These are phyloP conservation scores for Gypsophila paniculata DNA, from an alignment of 179 eudicot genomes.

Conservation along the genomic window DNA sequence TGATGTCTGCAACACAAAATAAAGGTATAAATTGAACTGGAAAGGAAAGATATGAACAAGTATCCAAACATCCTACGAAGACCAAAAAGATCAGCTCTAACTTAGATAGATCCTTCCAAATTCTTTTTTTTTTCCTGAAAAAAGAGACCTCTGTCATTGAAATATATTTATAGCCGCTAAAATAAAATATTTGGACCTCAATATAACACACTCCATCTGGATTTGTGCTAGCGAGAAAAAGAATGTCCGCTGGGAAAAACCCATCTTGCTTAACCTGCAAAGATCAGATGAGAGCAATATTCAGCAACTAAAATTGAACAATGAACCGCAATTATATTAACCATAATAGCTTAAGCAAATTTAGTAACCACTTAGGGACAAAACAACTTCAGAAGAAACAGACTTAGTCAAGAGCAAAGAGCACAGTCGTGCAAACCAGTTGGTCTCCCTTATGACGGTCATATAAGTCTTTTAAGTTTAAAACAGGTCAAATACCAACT, in stretches of 20 bases:
- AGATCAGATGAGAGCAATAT: constrained; percentile 9
- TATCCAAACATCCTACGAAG: neutral
- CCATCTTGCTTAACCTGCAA: constrained; percentile 89
- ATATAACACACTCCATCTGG: constrained; percentile 94
- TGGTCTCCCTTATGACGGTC: too few relatives aligned
- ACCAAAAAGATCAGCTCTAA: neutral
- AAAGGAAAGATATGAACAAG: constrained; percentile 4
- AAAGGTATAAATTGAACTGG: constrained; percentile 10
- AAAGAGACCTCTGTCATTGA: neutral
- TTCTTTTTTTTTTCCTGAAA: neutral
- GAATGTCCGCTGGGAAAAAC: constrained; percentile 90
- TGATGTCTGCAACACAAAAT: constrained; percentile 59
- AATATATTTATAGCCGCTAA: neutral
- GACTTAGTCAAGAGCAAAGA: constrained; percentile 1
- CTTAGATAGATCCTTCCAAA: constrained; percentile 1
- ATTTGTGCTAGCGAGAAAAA: constrained; percentile 89
- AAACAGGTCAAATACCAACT: too few relatives aligned
- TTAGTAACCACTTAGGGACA: neutral
- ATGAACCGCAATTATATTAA: neutral
- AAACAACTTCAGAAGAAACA: neutral
- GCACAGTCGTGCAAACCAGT: too few relatives aligned
- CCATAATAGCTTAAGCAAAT: neutral
- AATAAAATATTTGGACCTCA: constrained; percentile 49
- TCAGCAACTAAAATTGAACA: neutral
- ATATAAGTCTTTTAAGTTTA: too few relatives aligned